Conservation (phyloP, 495 filamentous ascomycete genomes). For the Neurospora sp. region DNA sequence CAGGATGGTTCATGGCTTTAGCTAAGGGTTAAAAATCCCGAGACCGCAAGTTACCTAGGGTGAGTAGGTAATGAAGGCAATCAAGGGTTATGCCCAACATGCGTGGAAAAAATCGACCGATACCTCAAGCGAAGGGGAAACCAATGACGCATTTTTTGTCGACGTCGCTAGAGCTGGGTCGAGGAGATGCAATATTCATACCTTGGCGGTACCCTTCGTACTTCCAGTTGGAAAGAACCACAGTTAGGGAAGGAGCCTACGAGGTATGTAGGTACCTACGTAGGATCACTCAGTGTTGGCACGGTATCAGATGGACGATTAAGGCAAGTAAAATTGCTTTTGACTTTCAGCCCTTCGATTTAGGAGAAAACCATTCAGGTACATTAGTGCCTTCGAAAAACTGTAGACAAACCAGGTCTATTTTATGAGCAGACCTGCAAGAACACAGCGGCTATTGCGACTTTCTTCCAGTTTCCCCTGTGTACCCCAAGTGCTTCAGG, state of each 20-base stretch:
- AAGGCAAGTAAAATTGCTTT: not conserved
- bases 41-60: not conserved
- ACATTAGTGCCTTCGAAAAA: not conserved
- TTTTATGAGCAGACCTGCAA: not conserved
- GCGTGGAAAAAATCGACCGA: not conserved
- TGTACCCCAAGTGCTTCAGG: not conserved
- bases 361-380: not conserved
- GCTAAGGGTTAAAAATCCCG: not conserved
- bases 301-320: not conserved
- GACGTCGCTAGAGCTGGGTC: not conserved
- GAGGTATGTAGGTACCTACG: not conserved
- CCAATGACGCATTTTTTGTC: not conserved
- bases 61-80: not conserved
- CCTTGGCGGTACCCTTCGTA: not conserved
- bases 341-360: not conserved
- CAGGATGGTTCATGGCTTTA: not conserved
- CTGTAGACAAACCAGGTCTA: not conserved
- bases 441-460: not conserved
- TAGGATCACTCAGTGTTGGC: not conserved
- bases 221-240: not conserved
- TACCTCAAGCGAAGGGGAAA: not conserved
- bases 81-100: not conserved
- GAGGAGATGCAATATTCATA: not conserved
- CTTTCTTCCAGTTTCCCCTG: not conserved
- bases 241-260: not conserved